Conservation (phyloP, 768 basidiomycete genomes). For the Naganishia vaughanmartiniae region DNA sequence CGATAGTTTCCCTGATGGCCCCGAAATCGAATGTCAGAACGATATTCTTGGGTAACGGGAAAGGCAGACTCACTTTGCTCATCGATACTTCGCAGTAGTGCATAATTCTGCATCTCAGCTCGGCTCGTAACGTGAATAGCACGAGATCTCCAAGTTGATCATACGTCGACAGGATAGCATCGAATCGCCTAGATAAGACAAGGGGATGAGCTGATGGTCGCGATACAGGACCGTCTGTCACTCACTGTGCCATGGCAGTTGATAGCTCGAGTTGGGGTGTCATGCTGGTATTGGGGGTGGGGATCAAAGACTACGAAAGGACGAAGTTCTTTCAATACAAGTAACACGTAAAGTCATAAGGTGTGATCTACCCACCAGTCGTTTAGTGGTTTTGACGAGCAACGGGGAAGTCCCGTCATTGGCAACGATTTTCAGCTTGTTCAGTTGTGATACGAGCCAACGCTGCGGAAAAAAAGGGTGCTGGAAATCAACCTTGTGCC, state of each 20-base stretch:
- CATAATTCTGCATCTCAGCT: slow-evolving; percentile 78
- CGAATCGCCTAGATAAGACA: slow-evolving; percentile 67
- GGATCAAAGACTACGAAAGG: neutral
- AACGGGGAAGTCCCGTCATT: slow-evolving; percentile 54
- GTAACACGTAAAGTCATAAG: neutral
- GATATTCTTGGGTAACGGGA: neutral
- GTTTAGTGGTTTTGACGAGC: neutral
- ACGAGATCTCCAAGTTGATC: slow-evolving; percentile 83
- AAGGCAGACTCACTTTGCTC: slow-evolving; percentile 60
- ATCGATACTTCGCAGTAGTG: slow-evolving; percentile 78
- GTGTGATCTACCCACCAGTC: neutral
- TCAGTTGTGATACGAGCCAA: slow-evolving; percentile 78
- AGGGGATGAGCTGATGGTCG: neutral
- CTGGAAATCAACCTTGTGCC: too few relatives aligned
- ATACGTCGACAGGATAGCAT: slow-evolving; percentile 84
- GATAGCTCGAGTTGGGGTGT: slow-evolving; percentile 57
- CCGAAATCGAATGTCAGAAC: neutral
- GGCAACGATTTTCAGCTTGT: slow-evolving; percentile 63
- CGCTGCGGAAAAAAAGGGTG: slow-evolving; percentile 55
- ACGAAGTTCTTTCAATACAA: neutral
- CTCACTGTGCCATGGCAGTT: slow-evolving; percentile 82
- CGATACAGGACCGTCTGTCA: slow-evolving; percentile 17
- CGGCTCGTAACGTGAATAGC: slow-evolving; percentile 79
- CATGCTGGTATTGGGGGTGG: neutral
- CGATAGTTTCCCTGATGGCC: slow-evolving; percentile 72